A percentile compares a stretch with the other conserved stretches of the same genome.
phyloP scores from a whole-genome alignment of 208 protist species.

The Acanthamoeba triangularis region DNA sequence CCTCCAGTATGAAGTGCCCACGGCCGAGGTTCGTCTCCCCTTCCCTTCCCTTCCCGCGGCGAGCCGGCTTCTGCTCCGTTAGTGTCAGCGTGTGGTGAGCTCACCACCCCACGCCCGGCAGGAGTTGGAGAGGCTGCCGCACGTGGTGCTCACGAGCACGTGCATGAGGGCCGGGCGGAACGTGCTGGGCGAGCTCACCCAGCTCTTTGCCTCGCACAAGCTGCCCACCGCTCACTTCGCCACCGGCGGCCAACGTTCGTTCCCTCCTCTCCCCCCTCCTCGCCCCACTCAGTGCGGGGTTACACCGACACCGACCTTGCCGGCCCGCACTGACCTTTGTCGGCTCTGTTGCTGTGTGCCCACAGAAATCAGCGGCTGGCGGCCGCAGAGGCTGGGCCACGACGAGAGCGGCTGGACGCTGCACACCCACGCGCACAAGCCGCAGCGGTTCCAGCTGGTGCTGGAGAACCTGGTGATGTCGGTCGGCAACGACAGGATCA shows the following conservation, averaged over 20 bases:
- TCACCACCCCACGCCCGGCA: not conserved
- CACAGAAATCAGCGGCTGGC: conserved; percentile 31
- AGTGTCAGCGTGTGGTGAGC: not conserved
- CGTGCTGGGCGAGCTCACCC: conserved; percentile 28
- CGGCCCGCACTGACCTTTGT: not conserved
- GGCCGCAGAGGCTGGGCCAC: conserved; percentile 22
- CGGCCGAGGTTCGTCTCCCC: not conserved
- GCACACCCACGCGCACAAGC: conserved; percentile 37
- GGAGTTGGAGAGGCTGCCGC: conserved; percentile 41
- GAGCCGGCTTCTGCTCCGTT: not conserved
- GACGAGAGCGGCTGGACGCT: conserved; percentile 27
- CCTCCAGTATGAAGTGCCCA: conserved; percentile 47
- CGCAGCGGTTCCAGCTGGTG: conserved; percentile 61
- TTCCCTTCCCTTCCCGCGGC: not conserved
- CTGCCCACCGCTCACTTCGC: not conserved
- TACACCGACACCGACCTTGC: not conserved
- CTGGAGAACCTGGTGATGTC: conserved; percentile 44
- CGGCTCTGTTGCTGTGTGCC: not conserved
- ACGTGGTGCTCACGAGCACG: conserved; percentile 18
- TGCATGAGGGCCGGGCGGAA: conserved; percentile 5
- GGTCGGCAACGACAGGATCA: not conserved
- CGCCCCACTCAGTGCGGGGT: not conserved
- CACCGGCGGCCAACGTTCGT: not conserved
- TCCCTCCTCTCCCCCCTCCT: not conserved
- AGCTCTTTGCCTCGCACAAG: conserved; percentile 25